phyloP scores from a whole-genome alignment of 306 rosid species.

The Castanea crenata region DNA sequence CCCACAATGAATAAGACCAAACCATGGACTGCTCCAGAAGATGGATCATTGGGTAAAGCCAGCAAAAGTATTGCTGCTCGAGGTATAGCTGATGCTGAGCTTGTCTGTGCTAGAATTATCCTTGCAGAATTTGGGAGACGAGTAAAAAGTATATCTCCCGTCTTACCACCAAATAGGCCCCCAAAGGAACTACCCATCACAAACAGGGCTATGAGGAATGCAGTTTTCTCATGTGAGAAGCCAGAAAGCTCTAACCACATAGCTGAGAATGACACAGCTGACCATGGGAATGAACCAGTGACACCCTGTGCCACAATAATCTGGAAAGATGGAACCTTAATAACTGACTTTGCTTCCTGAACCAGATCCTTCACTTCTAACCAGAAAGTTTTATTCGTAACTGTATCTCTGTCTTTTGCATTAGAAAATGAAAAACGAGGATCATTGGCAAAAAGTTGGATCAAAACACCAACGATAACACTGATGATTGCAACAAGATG shows the following conservation, averaged over 20 bases:
- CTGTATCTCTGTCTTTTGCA: constrained; percentile 23
- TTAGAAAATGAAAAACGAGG: constrained; percentile 55
- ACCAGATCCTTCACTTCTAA: constrained; percentile 62
- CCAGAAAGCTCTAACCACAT: constrained; percentile 98
- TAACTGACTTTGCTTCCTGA: constrained; percentile 64
- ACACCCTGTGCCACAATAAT: constrained; percentile 87
- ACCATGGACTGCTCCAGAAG: constrained; percentile 52
- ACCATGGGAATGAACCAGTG: constrained; percentile 93
- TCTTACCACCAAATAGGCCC: constrained; percentile 79
- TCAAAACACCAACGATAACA: constrained; percentile 61
- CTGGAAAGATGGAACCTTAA: constrained; percentile 76
- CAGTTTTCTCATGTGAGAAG: constrained; percentile 72
- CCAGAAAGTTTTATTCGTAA: constrained; percentile 42
- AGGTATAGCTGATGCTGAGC: constrained; percentile 87
- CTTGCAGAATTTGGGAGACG: constrained; percentile 75
- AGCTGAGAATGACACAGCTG: constrained; percentile 78
- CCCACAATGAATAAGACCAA: constrained; percentile 60
- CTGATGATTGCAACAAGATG: constrained; percentile 80
- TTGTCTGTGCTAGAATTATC: constrained; percentile 82
- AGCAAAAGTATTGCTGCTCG: constrained; percentile 73
- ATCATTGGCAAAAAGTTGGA: constrained; percentile 68
- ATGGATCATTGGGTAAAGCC: constrained; percentile 59
- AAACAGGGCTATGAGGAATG: constrained; percentile 71
- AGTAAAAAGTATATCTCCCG: constrained; percentile 76
- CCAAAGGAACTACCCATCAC: constrained; percentile 72